Percentiles rank a stretch among this genome's conserved stretches.
phyloP scores from a whole-genome alignment of 78 protist genomes.

The Dictyostelium firmibasis region DNA sequence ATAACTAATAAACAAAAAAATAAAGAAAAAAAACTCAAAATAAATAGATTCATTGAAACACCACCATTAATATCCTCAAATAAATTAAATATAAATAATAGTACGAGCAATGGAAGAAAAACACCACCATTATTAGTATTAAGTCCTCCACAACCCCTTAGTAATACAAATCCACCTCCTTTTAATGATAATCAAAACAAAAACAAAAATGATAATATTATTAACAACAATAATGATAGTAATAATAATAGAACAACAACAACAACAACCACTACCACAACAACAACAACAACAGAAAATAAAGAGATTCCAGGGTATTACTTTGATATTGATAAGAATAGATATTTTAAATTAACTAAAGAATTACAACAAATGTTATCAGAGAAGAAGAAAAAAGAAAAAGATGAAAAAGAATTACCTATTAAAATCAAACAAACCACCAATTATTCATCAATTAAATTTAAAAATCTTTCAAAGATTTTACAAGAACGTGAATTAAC shows the following conservation, averaged over 20 bases:
- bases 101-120: not conserved
- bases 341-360: constrained; percentile 60
- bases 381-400: not conserved
- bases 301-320: constrained; percentile 42
- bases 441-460: not conserved
- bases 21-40: not conserved
- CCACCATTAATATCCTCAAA: not conserved
- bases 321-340: constrained; percentile 50
- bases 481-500: not conserved
- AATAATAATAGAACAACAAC: not conserved
- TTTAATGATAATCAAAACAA: not conserved
- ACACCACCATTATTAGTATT: not conserved
- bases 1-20: not conserved
- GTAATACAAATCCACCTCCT: not conserved
- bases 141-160: not conserved
- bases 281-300: not conserved
- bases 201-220: not conserved
- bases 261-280: not conserved
- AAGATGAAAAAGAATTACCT: not conserved
- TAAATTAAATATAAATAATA: not conserved
- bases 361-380: not conserved
- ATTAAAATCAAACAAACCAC: not conserved
- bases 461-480: not conserved
- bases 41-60: not conserved
- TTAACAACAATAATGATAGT: not conserved